Base-by-base conservation (phyloP, 352 stramenopile species). In the Pseudoperonospora humuli region DNA sequence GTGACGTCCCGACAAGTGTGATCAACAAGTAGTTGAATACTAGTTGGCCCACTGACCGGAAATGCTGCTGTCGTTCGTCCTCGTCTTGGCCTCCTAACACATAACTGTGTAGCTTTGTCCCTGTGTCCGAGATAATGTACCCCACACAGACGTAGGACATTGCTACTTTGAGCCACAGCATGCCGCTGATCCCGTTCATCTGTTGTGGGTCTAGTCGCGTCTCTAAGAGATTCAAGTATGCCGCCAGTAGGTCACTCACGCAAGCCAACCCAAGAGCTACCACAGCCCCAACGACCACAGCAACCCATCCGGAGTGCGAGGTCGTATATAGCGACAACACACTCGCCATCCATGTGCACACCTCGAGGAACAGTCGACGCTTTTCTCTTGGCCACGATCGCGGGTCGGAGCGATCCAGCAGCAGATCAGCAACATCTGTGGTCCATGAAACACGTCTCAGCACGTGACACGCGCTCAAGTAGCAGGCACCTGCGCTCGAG, bases 11-110 rank as follows among this genome's bases (percentile, higher is more conserved):
- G 6, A 90, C 71, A 1, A 92, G 65, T 7, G 70, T 84, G 20
- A 81, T 86, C 19, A 89, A 44, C 29, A 89, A 28, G 36, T 77
- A 91, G 34, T 77, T 74, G 34, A 82, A 75, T 24, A 80, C 74
- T 8, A 87, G 45, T 34, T 83, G 69, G 33, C 84, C 71, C 21
- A 83, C 57, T 0, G 61, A 69, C 45, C 70, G 50, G 20, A 67
- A 48, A 9, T 69, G 39, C 11, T 34, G 33, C 45, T 52, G 19
- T n/a, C 24, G 33, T 8, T 50, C 24, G 5, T 61, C 45, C 14
- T 65, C 54, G 24, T 58, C 49, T 9, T 50, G 53, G 5, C 38
- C 39, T 18, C 33, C 47, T 23, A 58, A 29, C 24, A 89, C 57
- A 29, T 82, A 86, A 7, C 45, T 46, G 2, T 67, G 60, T 14